phyloP scores from a whole-genome alignment of 495 filamentous ascomycete species.

The Oidiodendron maius region DNA sequence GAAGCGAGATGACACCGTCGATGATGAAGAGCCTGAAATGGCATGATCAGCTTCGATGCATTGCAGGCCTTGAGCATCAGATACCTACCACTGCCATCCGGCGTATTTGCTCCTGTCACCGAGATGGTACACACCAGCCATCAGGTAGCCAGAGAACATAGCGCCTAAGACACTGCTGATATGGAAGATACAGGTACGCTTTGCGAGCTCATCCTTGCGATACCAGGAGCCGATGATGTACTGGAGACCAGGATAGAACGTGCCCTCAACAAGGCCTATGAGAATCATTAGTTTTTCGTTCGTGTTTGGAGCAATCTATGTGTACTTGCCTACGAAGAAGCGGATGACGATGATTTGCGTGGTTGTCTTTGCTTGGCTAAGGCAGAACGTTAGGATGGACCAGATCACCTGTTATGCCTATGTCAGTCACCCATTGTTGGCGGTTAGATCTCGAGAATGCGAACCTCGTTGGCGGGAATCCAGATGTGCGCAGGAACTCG shows the following conservation, averaged over 20 bases:
- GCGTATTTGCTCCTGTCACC: slow-evolving; percentile 40
- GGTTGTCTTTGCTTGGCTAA: slow-evolving; percentile 38
- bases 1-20: slow-evolving; percentile 34
- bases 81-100: slow-evolving; percentile 40
- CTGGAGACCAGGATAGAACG: slow-evolving; percentile 46
- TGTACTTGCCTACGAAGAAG: slow-evolving; percentile 53
- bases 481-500: slow-evolving; percentile 46
- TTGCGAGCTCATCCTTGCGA: slow-evolving; percentile 25
- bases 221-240: slow-evolving; percentile 49
- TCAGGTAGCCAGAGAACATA: slow-evolving; percentile 44
- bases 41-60: background rate
- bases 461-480: slow-evolving; percentile 40
- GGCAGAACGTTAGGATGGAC: slow-evolving; percentile 45
- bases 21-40: slow-evolving; percentile 29
- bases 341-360: slow-evolving; percentile 50
- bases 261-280: slow-evolving; percentile 22
- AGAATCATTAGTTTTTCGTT: background rate
- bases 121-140: slow-evolving; percentile 43
- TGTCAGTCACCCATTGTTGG: slow-evolving; percentile 13
- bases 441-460: background rate
- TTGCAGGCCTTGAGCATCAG: too few relatives aligned
- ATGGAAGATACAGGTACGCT: slow-evolving; percentile 29
- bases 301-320: slow-evolving; percentile 6
- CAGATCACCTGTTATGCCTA: slow-evolving; percentile 30
- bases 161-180: slow-evolving; percentile 22